Base-by-base conservation (phyloP, 2,329 filamentous ascomycete genomes). In the Colletotrichum sp. region DNA sequence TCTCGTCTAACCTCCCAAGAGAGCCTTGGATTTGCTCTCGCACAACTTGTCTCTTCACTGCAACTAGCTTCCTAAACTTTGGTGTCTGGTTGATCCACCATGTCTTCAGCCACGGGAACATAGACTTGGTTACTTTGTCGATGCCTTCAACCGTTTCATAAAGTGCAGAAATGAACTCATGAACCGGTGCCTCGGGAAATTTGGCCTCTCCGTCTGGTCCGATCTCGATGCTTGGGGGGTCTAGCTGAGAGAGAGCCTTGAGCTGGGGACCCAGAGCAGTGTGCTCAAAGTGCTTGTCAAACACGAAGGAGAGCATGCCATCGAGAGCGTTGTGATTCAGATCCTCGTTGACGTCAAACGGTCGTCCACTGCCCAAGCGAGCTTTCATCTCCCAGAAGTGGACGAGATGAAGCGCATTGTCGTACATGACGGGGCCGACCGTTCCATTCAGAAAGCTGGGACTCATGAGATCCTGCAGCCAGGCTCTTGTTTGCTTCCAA, bases 391-490 rank as follows among this genome's bases (percentile, higher is more conserved):
- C 43, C 43, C 43, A 48, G 43, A 48, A 48, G n/a, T 21, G 43
- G 43, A 48, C 43, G 6, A 48, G 43, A 48, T 48, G 43, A 6
- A 48, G 43, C 2, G 43, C 43, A 7, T 48, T 48, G n/a, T 48
- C 43, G 43, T 48, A 48, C 43, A 48, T 48, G 43, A 48, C 43
- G 10, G 43, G 43, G n/a, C 10, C n/a, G 10, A 48, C 43, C n/a
- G 43, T 48, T 4, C 78, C 62, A 43, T 77, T 79, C 16, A 86
- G 76, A 64, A 85, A 86, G 1, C 76, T 78, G 2, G 81, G 81
- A 3, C 81, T 77, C 83, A 86, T 86, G 26, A 84, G 76, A 71
- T 86, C 81, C 36, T 82, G 81, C 64, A 85, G 78, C 8, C 85
- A 79, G 34, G 80, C 81, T 8, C 82, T 80, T 56, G 83, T 80